Percentiles rank a stretch among this genome's conserved stretches.
Evolutionary conservation across 2,329 filamentous ascomycete genomes (phyloP).

Genomic region (Tolypocladium ophioglossoides): DNA sequence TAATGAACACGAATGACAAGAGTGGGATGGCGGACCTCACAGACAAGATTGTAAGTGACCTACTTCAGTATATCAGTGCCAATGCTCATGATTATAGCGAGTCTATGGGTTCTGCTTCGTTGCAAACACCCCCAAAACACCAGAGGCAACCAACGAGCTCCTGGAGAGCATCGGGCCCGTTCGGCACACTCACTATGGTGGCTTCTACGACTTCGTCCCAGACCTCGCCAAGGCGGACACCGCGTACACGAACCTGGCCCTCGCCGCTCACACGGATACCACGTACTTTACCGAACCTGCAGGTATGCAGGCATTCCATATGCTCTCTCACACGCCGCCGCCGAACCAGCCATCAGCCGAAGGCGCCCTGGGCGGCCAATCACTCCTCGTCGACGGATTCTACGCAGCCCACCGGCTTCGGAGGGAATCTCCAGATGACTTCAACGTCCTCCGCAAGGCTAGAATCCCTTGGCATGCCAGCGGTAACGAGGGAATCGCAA

Average conservation of each 20-base stretch:
- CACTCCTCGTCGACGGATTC: constrained; percentile 81
- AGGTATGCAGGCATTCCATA: constrained; percentile 85
- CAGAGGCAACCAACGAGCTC: constrained; percentile 62
- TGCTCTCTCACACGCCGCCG: constrained; percentile 58
- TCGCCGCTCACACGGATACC: constrained; percentile 84
- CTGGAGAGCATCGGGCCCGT: constrained; percentile 79
- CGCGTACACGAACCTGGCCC: constrained; percentile 76
- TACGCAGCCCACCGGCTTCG: constrained; percentile 53
- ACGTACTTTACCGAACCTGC: constrained; percentile 93
- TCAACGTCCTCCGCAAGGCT: constrained; percentile 42
- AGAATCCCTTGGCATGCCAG: constrained; percentile 73
- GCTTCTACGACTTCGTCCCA: constrained; percentile 71
- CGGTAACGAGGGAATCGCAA: constrained; percentile 74
- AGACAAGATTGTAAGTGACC: constrained; percentile 48
- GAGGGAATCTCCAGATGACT: constrained; percentile 42
- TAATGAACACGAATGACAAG: constrained; percentile 41
- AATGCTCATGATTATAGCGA: constrained; percentile 34
- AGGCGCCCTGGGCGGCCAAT: constrained; percentile 53
- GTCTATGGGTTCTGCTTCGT: constrained; percentile 70
- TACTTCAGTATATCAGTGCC: background rate
- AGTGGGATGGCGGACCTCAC: constrained; percentile 50
- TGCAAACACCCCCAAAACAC: constrained; percentile 52
- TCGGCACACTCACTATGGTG: constrained; percentile 82
- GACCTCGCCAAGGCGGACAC: constrained; percentile 83
- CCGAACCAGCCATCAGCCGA: constrained; percentile 20